Percentiles rank a stretch among this genome's conserved stretches.
Evolutionary conservation across 1,284 basidiomycete genomes (phyloP).

Genomic region (Cryptococcus amylolentus): DNA sequence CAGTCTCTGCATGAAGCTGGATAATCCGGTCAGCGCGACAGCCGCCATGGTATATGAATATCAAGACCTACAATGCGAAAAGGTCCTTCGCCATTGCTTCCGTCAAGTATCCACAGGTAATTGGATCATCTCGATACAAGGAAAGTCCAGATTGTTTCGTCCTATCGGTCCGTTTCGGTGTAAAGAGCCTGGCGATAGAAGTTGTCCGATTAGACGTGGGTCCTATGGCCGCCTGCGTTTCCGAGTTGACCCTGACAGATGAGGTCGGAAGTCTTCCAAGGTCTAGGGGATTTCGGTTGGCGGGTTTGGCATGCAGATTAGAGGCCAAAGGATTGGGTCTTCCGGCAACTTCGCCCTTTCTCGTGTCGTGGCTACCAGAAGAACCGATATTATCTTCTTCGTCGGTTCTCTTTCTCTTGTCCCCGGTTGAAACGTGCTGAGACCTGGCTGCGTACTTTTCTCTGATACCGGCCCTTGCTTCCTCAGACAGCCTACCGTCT

Average conservation of each 20-base stretch:
- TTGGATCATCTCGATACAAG: constrained; percentile 9
- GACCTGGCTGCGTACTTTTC: too few relatives aligned
- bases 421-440: too few relatives aligned
- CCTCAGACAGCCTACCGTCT: too few relatives aligned
- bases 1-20: constrained; percentile 8
- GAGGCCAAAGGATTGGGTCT: too few relatives aligned
- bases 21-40: too few relatives aligned
- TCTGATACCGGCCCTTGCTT: too few relatives aligned
- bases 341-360: too few relatives aligned
- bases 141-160: not conserved
- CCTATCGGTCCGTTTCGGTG: not conserved
- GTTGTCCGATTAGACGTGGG: constrained; percentile 6
- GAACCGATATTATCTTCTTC: too few relatives aligned
- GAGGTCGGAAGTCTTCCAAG: not conserved
- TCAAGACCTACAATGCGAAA: constrained; percentile 2
- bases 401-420: too few relatives aligned
- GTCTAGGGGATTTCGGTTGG: too few relatives aligned
- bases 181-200: constrained; percentile 8
- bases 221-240: constrained; percentile 7
- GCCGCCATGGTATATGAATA: not conserved
- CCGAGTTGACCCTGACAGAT: not conserved
- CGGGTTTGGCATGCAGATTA: too few relatives aligned
- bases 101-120: constrained; percentile 11
- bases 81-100: constrained; percentile 2
- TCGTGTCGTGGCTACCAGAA: too few relatives aligned